Conservation (phyloP, 805 yeast genomes). For the Yueomyces sp. region DNA sequence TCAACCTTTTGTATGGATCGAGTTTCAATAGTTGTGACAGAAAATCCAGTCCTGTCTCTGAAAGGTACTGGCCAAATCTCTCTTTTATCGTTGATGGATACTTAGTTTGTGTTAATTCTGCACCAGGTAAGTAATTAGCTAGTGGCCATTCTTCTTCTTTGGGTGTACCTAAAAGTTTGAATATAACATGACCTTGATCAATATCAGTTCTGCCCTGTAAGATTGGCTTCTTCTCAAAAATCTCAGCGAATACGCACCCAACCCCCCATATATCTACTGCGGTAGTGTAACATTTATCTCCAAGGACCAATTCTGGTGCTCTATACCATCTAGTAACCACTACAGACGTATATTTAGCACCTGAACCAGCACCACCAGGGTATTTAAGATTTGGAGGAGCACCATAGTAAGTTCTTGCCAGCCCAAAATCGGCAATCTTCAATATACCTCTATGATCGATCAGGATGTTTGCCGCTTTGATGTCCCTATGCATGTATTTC, state of each 20-base stretch:
- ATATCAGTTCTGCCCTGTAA: conserved; percentile 74
- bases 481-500: conserved; percentile 70
- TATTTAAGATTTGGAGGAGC: conserved; percentile 36
- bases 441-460: conserved; percentile 63
- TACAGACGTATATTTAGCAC: conserved; percentile 38
- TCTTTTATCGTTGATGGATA: conserved; percentile 32
- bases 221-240: conserved; percentile 70
- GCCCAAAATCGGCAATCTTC: conserved; percentile 77
- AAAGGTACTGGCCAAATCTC: conserved; percentile 32
- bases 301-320: conserved; percentile 86
- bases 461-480: conserved; percentile 90
- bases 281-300: conserved; percentile 77
- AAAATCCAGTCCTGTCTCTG: conserved; percentile 35
- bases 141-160: conserved; percentile 45
- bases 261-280: conserved; percentile 96
- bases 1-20: conserved; percentile 60
- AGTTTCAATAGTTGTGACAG: conserved; percentile 49
- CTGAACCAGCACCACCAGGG: conserved; percentile 32
- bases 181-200: conserved; percentile 77
- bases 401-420: conserved; percentile 73
- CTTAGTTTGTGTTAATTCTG: conserved; percentile 25
- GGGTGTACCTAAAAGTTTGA: conserved; percentile 76
- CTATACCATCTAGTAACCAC: conserved; percentile 98
- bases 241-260: conserved; percentile 91
- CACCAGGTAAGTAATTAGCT: conserved; percentile 41